Evolutionary conservation across 331 rosid genomes (phyloP).

Genomic region (Arachis monticola): DNA sequence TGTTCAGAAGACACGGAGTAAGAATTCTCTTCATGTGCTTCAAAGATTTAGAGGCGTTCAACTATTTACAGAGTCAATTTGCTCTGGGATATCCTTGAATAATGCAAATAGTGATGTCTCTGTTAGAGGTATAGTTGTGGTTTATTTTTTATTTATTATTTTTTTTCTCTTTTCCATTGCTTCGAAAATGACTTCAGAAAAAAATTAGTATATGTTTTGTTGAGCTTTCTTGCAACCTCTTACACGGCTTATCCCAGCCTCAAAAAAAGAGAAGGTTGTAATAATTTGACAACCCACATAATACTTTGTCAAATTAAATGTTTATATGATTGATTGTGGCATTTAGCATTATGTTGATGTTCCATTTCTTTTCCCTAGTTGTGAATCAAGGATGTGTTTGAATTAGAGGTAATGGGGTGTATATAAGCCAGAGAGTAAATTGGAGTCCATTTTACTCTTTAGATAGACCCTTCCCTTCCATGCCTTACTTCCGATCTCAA

Average conservation of each 20-base stretch:
- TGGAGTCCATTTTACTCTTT: too few relatives aligned
- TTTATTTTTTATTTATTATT: background rate
- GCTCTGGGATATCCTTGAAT: slow-evolving; percentile 63
- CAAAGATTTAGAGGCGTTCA: slow-evolving; percentile 83
- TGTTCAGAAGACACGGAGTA: slow-evolving; percentile 65
- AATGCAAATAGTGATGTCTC: slow-evolving; percentile 38
- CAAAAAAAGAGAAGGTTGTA: background rate
- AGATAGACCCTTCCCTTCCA: too few relatives aligned
- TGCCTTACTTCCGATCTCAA: too few relatives aligned
- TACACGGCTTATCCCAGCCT: background rate
- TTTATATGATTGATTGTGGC: background rate
- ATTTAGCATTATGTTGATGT: slow-evolving; percentile 22
- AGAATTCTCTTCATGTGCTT: slow-evolving; percentile 77
- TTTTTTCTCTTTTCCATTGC: slow-evolving; percentile 23
- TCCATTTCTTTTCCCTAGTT: background rate
- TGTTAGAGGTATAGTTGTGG: slow-evolving; percentile 63
- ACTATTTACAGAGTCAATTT: slow-evolving; percentile 77
- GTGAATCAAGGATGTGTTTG: background rate
- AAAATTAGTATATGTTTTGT: slow-evolving; percentile 12
- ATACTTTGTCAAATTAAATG: background rate
- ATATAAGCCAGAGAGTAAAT: too few relatives aligned
- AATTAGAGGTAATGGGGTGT: too few relatives aligned
- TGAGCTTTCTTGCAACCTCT: background rate
- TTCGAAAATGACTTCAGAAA: slow-evolving; percentile 20
- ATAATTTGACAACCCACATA: background rate